A percentile compares a stretch with the other conserved stretches of the same genome.
phyloP scores from a whole-genome alignment of 176 grass and related monocot genomes.

The Rhynchospora tenuis region DNA sequence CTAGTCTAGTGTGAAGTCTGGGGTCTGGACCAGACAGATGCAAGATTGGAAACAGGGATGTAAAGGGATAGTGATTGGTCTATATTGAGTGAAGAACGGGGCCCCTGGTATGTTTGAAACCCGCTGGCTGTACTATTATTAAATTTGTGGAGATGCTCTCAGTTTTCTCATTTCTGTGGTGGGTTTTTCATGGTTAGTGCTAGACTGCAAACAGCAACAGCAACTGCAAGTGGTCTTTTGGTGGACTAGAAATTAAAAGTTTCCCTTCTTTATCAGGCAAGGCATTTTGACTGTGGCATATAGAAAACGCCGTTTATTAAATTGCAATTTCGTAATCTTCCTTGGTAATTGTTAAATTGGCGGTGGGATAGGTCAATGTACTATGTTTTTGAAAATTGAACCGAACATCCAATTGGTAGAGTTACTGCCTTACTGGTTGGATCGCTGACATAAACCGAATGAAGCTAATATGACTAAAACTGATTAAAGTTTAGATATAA shows the following conservation, averaged over 20 bases:
- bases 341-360: not conserved
- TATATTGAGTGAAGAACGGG: conserved; percentile 8
- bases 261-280: not conserved
- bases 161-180: not conserved
- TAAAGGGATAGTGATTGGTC: not conserved
- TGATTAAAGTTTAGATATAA: too few relatives aligned
- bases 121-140: conserved; percentile 15
- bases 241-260: too few relatives aligned
- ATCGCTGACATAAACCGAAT: too few relatives aligned
- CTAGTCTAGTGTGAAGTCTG: not conserved
- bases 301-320: not conserved
- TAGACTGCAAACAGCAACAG: not conserved
- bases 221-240: too few relatives aligned
- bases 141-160: not conserved
- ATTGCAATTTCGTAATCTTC: not conserved
- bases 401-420: too few relatives aligned
- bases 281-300: not conserved
- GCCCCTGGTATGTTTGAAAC: conserved; percentile 22
- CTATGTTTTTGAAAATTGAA: too few relatives aligned
- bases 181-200: not conserved
- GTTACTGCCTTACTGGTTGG: too few relatives aligned
- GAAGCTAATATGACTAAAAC: too few relatives aligned
- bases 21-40: not conserved
- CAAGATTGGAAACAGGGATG: not conserved
- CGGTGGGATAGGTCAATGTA: not conserved